phyloP scores from a whole-genome alignment of 768 basidiomycete species.

The Saitozyma sp. region DNA sequence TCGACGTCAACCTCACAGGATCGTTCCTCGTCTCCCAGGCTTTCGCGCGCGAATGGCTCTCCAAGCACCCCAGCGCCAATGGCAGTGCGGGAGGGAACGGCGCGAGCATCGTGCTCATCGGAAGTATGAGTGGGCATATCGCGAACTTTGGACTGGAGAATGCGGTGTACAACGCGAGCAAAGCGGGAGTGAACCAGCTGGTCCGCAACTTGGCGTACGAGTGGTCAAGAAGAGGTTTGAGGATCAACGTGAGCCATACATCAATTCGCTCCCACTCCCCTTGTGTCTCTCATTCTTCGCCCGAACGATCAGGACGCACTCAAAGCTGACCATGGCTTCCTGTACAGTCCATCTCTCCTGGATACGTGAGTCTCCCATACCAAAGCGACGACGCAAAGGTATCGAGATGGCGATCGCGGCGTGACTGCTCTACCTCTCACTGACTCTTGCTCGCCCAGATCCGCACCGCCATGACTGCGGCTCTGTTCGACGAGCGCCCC shows the following conservation, averaged over 20 bases:
- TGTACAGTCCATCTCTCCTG: slow-evolving; percentile 43
- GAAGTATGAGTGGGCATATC: slow-evolving; percentile 26
- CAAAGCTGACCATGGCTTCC: slow-evolving; percentile 2
- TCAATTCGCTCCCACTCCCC: background rate
- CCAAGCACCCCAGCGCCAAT: slow-evolving; percentile 15
- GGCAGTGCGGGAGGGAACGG: slow-evolving; percentile 12
- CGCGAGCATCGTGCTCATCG: slow-evolving; percentile 41
- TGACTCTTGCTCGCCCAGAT: slow-evolving; percentile 14
- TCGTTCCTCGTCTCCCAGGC: slow-evolving; percentile 12
- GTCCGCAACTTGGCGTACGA: slow-evolving; percentile 51
- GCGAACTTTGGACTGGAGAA: slow-evolving; percentile 29
- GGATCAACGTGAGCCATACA: slow-evolving; percentile 47
- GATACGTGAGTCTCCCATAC: slow-evolving; percentile 26
- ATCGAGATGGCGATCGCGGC: no score
- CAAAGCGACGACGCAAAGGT: background rate
- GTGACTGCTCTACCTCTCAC: no score
- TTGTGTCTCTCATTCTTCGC: background rate
- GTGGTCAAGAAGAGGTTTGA: slow-evolving; percentile 47
- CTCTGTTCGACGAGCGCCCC: slow-evolving; percentile 35
- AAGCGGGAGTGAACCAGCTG: slow-evolving; percentile 51
- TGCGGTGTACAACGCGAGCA: slow-evolving; percentile 49
- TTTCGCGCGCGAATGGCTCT: slow-evolving; percentile 23
- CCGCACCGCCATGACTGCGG: slow-evolving; percentile 41
- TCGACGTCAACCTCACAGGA: slow-evolving; percentile 43
- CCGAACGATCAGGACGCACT: background rate